Base-by-base conservation (phyloP, 805 yeast species). In the Kodamaea kaohsiungensis region DNA sequence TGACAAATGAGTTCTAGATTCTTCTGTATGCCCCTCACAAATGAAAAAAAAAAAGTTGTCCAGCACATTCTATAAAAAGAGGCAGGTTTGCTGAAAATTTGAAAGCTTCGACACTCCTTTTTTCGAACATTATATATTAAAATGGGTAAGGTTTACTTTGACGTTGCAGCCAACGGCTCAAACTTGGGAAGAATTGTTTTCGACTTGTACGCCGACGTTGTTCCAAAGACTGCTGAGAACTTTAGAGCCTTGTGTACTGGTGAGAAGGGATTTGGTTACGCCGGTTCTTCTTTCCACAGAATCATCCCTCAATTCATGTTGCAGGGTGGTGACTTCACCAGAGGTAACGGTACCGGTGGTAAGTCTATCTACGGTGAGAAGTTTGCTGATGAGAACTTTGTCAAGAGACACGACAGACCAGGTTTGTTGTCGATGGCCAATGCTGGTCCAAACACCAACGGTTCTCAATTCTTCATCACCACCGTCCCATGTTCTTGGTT, bases 381-480 rank as follows among this genome's bases (percentile, higher is more conserved):
- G 71, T 88, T 88, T 75, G 80, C 80, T 46, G 96, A 88, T 67
- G 96, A 88, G 72, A 88, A 87, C 83, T 88, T 88, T 69, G 60
- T 66, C 69, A 78, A 79, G 78, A 86, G 74, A 69, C 98, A 93
- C 78, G 79, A 78, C 80, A 85, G 75, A 85, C 96, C 81, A 82
- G 83, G 82, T 61, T 91, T 83, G 77, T 88, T 76, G 74, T 90
- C 97, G 59, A 93, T 93, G 98, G 98, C 98, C 73, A 93, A 93
- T 73, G 96, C 98, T 60, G 98, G 98, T 65, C 96, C 96, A 75
- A 89, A 91, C 86, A 90, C 98, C 79, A 93, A 93, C 79, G 98
- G 98, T 55, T 91, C 97, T 53, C 98, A 92, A 79, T 92, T 92
- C 78, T 92, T 93, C 84, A 88, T 91, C 79, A 91, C 97, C 73